Evolutionary conservation across 2,329 filamentous ascomycete genomes (phyloP), one percentile per base, ranked within the genome.

Genomic region (Nothopassalora personata): DNA sequence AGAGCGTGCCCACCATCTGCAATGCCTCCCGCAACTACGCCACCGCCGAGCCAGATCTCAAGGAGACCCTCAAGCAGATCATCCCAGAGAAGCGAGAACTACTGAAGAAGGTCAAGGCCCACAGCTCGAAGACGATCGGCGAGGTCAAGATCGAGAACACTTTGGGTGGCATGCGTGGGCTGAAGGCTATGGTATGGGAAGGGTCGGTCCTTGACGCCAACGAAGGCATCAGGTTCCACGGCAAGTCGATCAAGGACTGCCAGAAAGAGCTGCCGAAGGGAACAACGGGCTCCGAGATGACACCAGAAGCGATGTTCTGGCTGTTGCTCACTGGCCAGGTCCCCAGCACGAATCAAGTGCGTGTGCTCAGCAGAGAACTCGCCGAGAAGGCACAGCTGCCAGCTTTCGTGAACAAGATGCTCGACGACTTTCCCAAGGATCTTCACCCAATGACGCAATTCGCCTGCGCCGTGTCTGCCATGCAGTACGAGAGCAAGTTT

Each of bases 261-360:
- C 94, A 97, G 74, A 85, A 87, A 67, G 88, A 91, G 75, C 86
- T 97, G 15, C 92, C 94, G 73, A 97, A 97, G 81, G 94, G 93
- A 67, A 91, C 84, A 60, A 85, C 89, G 2, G 91, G 93, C 70
- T 95, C 91, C 5, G 93, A 97, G 79, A 99, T 97, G 94, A 84
- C 97, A 11, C 94, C 94, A 51, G 94, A 99, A 78, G 87, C 93
- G 76, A 99, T 99, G 94, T 99, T 99, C 83, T 99, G 94, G 94
- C 86, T 97, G 46, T 86, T 99, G 53, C 82, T 99, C 68, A 99
- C 94, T 9, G 94, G 94, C 60, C 83, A 95, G 76, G 89, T 97
- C 23, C 94, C 94, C 27, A 90, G 89, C 1, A 88, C 86, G 23
- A 79, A 80, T 63, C 94, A 99, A 76, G 85, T 94, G 63, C 89